Evolutionary conservation across 1,139 yeast species (phyloP).

Genomic region (Hemisphaericaspora xylofermentans): DNA sequence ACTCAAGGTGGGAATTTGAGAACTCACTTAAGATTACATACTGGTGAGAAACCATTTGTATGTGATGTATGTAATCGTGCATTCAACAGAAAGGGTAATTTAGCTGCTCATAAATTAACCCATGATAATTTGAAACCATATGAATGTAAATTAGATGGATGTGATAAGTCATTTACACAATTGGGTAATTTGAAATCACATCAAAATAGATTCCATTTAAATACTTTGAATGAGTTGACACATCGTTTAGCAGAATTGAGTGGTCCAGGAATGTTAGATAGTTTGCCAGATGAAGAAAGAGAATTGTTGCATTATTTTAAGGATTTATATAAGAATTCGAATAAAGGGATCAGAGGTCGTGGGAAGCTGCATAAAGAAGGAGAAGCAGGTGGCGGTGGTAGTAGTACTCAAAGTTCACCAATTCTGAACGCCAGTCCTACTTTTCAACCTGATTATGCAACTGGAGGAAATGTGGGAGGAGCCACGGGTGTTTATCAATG

Average conservation of each 20-base stretch:
- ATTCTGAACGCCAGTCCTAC: conserved; percentile 3
- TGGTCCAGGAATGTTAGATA: conserved; percentile 41
- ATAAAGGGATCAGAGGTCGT: conserved; percentile 88
- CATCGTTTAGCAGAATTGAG: conserved; percentile 58
- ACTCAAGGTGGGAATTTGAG: conserved; percentile 92
- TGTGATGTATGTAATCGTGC: conserved; percentile 72
- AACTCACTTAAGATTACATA: conserved; percentile 83
- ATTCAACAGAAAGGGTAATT: conserved; percentile 86
- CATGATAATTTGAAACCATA: conserved; percentile 80
- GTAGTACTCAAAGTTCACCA: conserved; percentile 1
- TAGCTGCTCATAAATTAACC: conserved; percentile 81
- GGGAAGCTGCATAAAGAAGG: conserved; percentile 50
- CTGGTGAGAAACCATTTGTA: conserved; percentile 86
- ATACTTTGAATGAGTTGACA: conserved; percentile 65
- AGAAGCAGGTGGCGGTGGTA: not conserved
- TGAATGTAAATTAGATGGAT: conserved; percentile 75
- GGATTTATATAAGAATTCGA: conserved; percentile 78
- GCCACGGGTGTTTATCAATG: conserved; percentile 3
- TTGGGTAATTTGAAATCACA: conserved; percentile 91
- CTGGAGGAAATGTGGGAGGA: conserved; percentile 2
- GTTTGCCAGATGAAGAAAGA: conserved; percentile 60
- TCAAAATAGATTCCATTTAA: conserved; percentile 83
- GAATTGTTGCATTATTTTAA: conserved; percentile 76
- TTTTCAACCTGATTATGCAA: conserved; percentile 1
- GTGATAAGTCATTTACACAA: conserved; percentile 86